Base-by-base conservation (phyloP, 179 eudicot species). In the Sideroxylon spinosum region DNA sequence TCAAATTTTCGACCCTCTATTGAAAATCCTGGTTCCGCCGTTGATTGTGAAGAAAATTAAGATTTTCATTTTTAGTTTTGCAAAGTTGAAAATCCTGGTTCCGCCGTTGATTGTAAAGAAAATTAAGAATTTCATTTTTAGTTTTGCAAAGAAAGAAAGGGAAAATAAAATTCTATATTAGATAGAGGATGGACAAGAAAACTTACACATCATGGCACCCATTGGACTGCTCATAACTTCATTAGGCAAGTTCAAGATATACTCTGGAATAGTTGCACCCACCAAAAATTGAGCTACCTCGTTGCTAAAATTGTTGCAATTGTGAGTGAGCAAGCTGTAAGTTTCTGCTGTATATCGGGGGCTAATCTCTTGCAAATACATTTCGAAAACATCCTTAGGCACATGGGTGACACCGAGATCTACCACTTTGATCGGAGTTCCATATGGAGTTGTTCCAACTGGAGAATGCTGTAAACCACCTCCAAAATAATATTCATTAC, bases 291-390 rank as follows among this genome's bases (percentile, higher is more conserved):
- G 99, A 22, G 92, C 97, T 63, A 95, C 90, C 89, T 95, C 99
- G 67, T 94, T 92, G 86, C 97, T 93, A 74, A 95, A 95, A 68
- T 94, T 95, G 88, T 95, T 95, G 87, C 99, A 95, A 68, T 95
- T 95, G 81, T 95, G 98, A 16, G 83, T 84, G 29, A 95, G 88
- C 85, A 95, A 79, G 81, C 89, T 92, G 88, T 95, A 95, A 9
- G 97, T 91, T 81, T 92, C 96, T 20, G 93, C 94, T 0, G 99
- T 92, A 71, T 92, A 95, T 14, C 97, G 94, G 44, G 98, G 96
- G 72, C 90, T 85, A 23, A 95, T 95, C 83, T 95, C 99, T 79
- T 95, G 87, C 81, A 95, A 78, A 80, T 92, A 92, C 77, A 85
- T 76, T 81, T 95, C 98, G 78, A 95, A 95, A 26, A 94, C 88